phyloP scores from a whole-genome alignment of 805 yeast species.

The Candida ficus region DNA sequence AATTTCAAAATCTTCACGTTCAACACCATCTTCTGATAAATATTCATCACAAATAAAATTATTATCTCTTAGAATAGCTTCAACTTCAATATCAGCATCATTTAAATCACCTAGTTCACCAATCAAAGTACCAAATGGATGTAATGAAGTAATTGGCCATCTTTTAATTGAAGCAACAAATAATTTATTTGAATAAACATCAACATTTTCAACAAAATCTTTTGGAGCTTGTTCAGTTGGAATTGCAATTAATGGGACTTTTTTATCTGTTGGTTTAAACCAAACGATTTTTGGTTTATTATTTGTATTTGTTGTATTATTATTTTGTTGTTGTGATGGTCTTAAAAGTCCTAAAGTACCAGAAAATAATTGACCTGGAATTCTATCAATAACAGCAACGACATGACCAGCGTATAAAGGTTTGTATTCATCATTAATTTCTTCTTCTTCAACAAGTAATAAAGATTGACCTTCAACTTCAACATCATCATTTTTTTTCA shows the following conservation, averaged over 20 bases:
- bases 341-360: slow-evolving; percentile 92
- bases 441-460: slow-evolving; percentile 89
- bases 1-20: slow-evolving; percentile 30
- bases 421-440: slow-evolving; percentile 84
- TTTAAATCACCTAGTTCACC: slow-evolving; percentile 80
- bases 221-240: slow-evolving; percentile 98
- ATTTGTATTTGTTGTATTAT: slow-evolving; percentile 17
- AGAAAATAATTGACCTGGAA: slow-evolving; percentile 92
- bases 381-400: slow-evolving; percentile 95
- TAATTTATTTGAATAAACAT: slow-evolving; percentile 67
- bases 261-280: slow-evolving; percentile 98
- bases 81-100: slow-evolving; percentile 73
- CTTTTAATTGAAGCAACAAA: slow-evolving; percentile 95
- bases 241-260: slow-evolving; percentile 95
- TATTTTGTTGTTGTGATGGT: slow-evolving; percentile 55
- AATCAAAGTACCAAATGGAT: slow-evolving; percentile 93
- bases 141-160: slow-evolving; percentile 98
- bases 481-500: slow-evolving; percentile 96
- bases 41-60: slow-evolving; percentile 80
- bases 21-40: slow-evolving; percentile 27
- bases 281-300: slow-evolving; percentile 89
- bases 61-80: slow-evolving; percentile 83
- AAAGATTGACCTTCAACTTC: slow-evolving; percentile 98
- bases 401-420: slow-evolving; percentile 98
- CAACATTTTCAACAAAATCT: slow-evolving; percentile 92